Base-by-base conservation (phyloP, 176 grass and related monocot genomes). In the Aegilops tauschii region DNA sequence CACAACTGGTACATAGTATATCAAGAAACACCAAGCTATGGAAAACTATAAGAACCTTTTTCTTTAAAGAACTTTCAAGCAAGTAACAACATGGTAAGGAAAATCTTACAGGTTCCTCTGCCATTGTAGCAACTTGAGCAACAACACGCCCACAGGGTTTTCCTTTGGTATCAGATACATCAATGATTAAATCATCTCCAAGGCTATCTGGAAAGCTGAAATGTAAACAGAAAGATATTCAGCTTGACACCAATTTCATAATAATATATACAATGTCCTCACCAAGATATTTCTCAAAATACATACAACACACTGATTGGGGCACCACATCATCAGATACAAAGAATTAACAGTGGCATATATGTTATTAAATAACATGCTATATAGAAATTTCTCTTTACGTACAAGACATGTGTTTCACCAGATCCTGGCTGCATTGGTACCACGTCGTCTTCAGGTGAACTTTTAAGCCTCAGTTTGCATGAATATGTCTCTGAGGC, bases 151-250 rank as follows among this genome's bases (percentile, higher is more conserved):
- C 97, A 90, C 94, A 94, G 12, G 82, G 81, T 59, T 90, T 87
- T 71, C 90, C 94, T 82, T 96, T 94, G 67, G 97, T 94, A 94
- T 99, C 97, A 83, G 90, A 93, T 28, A 99, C 79, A 79, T 99
- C 94, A 30, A 99, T 88, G 32, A 94, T 94, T 74, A 99, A 87
- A 89, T 99, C 94, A 87, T 99, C 97, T 58, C 97, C 97, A 77
- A 99, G 81, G 87, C 94, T 99, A 91, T 99, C 94, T 71, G 97
- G 97, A 87, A 99, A 99, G 90, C 97, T 99, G 97, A 88, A 90
- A 97, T 82, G 74, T 80, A 25, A 18, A 79, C 21, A 90, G 17
- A 87, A 77, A 81, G 25, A 79, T 54, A 54, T 40, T 65, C 67
- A 88, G 61, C 23, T 82, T 78, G 25, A 34, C 30, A 52, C 29